Conservation (phyloP, 2,329 filamentous ascomycete species). For the Colletotrichum tropicicola region DNA sequence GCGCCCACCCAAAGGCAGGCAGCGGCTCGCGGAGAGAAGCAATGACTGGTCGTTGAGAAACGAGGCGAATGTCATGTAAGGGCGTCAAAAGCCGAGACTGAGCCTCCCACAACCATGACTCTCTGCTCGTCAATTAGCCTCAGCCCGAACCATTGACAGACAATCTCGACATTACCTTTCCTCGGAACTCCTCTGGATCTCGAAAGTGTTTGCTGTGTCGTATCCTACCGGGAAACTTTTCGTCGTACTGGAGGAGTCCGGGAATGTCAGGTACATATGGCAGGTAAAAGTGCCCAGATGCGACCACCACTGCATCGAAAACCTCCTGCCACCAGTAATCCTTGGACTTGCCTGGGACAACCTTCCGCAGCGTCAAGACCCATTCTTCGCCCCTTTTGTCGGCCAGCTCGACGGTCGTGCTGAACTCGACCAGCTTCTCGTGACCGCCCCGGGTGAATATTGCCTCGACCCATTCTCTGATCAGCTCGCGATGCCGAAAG, state of each 20-base stretch:
- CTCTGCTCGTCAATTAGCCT: constrained; percentile 41
- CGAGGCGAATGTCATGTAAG: constrained; percentile 56
- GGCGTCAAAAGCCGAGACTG: constrained; percentile 65
- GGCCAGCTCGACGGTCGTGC: constrained; percentile 65
- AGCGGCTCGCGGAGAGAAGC: constrained; percentile 48
- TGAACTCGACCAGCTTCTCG: constrained; percentile 50
- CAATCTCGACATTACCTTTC: constrained; percentile 26
- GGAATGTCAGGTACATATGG: constrained; percentile 49
- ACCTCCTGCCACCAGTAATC: constrained; percentile 49
- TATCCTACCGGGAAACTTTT: constrained; percentile 45
- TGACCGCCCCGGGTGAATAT: constrained; percentile 38
- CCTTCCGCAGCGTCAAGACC: constrained; percentile 58
- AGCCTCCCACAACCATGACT: constrained; percentile 65
- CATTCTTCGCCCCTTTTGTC: constrained; percentile 54
- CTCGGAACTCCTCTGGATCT: constrained; percentile 33
- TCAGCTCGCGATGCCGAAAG: constrained; percentile 62
- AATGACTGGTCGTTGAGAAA: constrained; percentile 54
- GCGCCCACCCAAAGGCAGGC: neutral
- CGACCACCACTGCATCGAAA: constrained; percentile 51
- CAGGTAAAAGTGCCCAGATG: constrained; percentile 49
- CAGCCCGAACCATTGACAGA: neutral
- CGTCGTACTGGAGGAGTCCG: constrained; percentile 47
- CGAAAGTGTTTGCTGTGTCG: constrained; percentile 50
- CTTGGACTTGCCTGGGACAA: constrained; percentile 36
- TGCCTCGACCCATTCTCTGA: constrained; percentile 61